These are phyloP conservation scores for Populus tomentosa DNA, from an alignment of 441 rosid species.

Conservation along the genomic window DNA sequence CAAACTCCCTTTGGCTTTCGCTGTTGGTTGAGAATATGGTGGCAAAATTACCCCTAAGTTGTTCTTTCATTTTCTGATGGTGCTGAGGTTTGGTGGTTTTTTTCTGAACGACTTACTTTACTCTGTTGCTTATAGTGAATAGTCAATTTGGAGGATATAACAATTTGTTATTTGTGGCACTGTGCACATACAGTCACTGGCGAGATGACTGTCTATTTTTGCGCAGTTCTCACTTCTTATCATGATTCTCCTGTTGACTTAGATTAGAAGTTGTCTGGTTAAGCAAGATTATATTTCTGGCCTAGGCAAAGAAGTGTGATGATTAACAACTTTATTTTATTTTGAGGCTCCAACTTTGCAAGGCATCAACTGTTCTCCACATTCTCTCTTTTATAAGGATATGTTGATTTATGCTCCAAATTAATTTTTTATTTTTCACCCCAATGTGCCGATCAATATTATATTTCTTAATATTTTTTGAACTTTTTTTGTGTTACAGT, in stretches of 20 bases:
- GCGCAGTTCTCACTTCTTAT: neutral
- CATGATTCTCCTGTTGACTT: neutral
- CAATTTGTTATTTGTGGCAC: neutral
- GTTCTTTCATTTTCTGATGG: neutral
- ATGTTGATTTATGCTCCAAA: neutral
- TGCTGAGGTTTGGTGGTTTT: neutral
- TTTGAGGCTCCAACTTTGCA: neutral
- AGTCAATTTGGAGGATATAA: neutral
- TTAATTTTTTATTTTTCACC: neutral
- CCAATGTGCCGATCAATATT: neutral
- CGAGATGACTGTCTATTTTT: no score
- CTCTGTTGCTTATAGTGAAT: neutral
- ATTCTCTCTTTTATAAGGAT: neutral
- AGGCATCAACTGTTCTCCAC: neutral
- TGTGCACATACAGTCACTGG: neutral
- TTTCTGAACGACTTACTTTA: neutral
- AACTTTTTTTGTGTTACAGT: slow-evolving; percentile 32
- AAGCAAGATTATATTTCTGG: neutral
- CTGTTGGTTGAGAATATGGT: neutral
- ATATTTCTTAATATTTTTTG: neutral
- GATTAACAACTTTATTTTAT: neutral
- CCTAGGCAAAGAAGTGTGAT: neutral
- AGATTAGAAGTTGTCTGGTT: neutral
- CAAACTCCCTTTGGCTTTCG: neutral
- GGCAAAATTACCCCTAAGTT: neutral